These are phyloP conservation scores for Apiotrichum domesticum DNA, from an alignment of 1,284 basidiomycete species.

Conservation along the genomic window DNA sequence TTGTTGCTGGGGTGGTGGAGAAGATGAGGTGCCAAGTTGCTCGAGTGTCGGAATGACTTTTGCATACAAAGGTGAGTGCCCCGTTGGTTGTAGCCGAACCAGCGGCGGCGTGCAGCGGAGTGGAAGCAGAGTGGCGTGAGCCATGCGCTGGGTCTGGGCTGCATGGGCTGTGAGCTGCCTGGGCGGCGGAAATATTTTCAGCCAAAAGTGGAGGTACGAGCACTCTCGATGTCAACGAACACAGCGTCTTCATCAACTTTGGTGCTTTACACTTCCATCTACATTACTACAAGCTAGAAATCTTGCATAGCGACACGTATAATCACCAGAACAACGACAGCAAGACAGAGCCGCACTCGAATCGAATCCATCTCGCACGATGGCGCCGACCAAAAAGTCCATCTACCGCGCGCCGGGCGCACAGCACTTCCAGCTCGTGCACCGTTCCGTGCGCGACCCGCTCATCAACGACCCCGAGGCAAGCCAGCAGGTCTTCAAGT, in stretches of 20 bases:
- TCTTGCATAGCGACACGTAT: neutral
- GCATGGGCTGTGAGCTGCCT: too few relatives aligned
- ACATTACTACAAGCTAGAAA: neutral
- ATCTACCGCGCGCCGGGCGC: conserved; percentile 83
- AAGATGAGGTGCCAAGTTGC: too few relatives aligned
- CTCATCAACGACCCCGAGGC: conserved; percentile 91
- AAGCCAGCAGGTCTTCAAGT: conserved; percentile 78
- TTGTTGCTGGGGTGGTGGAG: neutral
- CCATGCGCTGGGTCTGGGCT: too few relatives aligned
- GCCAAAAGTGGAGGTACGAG: too few relatives aligned
- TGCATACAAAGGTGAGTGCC: neutral
- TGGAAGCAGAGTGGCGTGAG: too few relatives aligned
- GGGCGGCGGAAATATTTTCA: too few relatives aligned
- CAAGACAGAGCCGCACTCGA: neutral
- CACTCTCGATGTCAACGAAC: too few relatives aligned
- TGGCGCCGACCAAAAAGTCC: conserved; percentile 57
- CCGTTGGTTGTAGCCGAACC: too few relatives aligned
- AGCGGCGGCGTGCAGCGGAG: too few relatives aligned
- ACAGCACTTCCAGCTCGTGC: conserved; percentile 93
- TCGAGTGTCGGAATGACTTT: too few relatives aligned
- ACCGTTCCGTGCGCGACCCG: conserved; percentile 92
- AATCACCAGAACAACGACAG: neutral
- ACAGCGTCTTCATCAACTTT: too few relatives aligned
- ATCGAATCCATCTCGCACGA: conserved; percentile 11
- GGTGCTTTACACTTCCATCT: neutral